Percentiles rank a stretch among this genome's conserved stretches.
These are phyloP conservation scores for Cryptococcus jaspeensis DNA, from an alignment of 1,284 basidiomycete genomes.

Conservation along the genomic window DNA sequence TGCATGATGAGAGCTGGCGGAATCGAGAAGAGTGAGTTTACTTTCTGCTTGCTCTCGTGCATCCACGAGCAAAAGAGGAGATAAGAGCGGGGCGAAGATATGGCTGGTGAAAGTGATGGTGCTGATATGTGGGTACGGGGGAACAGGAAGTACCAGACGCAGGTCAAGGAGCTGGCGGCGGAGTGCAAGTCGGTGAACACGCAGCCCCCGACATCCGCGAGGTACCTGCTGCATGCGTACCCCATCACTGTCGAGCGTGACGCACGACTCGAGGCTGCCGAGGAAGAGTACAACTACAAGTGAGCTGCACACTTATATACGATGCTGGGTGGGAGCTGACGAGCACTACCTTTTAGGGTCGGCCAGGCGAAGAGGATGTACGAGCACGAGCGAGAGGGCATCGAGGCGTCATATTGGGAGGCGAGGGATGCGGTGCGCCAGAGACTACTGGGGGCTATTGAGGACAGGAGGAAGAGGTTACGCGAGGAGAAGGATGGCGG, in stretches of 20 bases:
- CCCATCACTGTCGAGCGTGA: conserved; percentile 54
- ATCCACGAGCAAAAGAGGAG: background rate
- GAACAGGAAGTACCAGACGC: conserved; percentile 48
- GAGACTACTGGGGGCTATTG: conserved; percentile 53
- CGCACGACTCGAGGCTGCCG: conserved; percentile 51
- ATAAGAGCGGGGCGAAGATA: background rate
- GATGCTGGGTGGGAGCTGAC: background rate
- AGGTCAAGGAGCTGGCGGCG: conserved; percentile 49
- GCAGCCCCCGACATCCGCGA: conserved; percentile 52
- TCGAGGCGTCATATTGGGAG: conserved; percentile 54
- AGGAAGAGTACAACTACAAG: conserved; percentile 54
- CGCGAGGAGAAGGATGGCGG: conserved; percentile 57
- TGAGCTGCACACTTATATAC: conserved; percentile 21
- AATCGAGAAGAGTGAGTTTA: conserved; percentile 53
- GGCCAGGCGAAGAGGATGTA: conserved; percentile 49
- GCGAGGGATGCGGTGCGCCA: conserved; percentile 50
- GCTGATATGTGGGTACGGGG: background rate
- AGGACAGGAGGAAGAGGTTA: conserved; percentile 54
- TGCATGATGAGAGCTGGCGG: conserved; percentile 53
- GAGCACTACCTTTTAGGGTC: conserved; percentile 18
- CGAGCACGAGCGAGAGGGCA: conserved; percentile 53
- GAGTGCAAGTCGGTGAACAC: conserved; percentile 48
- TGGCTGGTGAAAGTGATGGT: background rate
- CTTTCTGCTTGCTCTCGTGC: background rate
- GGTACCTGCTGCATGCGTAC: conserved; percentile 54